Evolutionary conservation across 345 rosid genomes (phyloP).

Genomic region (Citrus inodora): DNA sequence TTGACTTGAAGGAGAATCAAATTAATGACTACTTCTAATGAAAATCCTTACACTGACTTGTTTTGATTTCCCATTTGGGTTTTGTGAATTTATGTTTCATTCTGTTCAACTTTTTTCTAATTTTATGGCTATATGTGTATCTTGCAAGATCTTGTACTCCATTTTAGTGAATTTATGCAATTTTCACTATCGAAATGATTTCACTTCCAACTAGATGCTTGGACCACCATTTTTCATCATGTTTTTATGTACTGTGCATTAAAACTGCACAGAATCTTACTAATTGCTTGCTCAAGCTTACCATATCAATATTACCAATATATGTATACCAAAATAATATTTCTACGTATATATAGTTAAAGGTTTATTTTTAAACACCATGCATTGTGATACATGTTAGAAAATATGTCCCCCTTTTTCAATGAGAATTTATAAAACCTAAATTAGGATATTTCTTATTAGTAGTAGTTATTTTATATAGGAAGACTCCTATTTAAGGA

Average conservation of each 20-base stretch:
- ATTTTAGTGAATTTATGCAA: constrained; percentile 5
- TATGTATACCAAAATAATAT: too few species aligned
- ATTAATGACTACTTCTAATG: constrained; percentile 13
- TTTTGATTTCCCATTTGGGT: not conserved
- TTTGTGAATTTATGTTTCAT: not conserved
- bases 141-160: not conserved
- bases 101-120: not conserved
- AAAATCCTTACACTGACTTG: constrained; percentile 3
- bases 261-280: constrained; percentile 19
- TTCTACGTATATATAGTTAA: too few species aligned
- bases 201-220: constrained; percentile 30
- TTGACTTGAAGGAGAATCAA: constrained; percentile 2
- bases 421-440: too few species aligned
- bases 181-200: constrained; percentile 32
- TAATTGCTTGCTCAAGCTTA: constrained; percentile 22
- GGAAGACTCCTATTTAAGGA: too few species aligned
- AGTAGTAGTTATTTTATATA: too few species aligned
- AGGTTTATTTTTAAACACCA: too few species aligned
- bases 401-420: too few species aligned
- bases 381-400: too few species aligned
- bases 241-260: constrained; percentile 26
- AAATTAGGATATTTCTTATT: too few species aligned
- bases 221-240: constrained; percentile 51
- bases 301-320: not conserved
- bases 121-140: constrained; percentile 1